phyloP scores from a whole-genome alignment of 192 early-diverging fungal genomes.

The Jimgerdemannia lactiflua region DNA sequence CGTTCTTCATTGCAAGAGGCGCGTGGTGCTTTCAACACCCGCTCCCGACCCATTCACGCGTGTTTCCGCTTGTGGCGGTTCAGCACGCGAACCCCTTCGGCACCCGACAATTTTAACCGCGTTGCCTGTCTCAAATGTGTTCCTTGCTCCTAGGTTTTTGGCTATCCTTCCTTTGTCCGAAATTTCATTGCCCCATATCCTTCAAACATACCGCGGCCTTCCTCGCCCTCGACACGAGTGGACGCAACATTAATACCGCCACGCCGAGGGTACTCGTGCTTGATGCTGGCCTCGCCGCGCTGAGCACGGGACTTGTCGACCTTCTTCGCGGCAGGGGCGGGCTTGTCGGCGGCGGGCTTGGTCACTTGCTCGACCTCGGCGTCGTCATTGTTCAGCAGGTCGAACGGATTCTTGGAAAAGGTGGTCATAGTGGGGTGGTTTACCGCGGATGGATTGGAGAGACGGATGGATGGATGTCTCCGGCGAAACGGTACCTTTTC shows the following conservation, averaged over 20 bases:
- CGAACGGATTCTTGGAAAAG: constrained; percentile 66
- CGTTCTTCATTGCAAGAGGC: not conserved
- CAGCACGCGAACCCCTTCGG: no score
- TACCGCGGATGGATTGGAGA: constrained; percentile 17
- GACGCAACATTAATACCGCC: constrained; percentile 15
- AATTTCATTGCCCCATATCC: not conserved
- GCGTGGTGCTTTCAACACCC: not conserved
- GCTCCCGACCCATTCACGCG: not conserved
- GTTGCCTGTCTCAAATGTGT: no score
- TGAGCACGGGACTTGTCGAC: constrained; percentile 25
- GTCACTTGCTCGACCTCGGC: constrained; percentile 11
- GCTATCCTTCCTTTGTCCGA: not conserved
- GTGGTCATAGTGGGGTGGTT: constrained; percentile 41
- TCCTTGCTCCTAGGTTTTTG: no score
- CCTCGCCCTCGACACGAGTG: constrained; percentile 9
- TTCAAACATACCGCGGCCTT: not conserved
- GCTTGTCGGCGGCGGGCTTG: constrained; percentile 1
- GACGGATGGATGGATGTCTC: constrained; percentile 27
- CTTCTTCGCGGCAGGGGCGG: constrained; percentile 4
- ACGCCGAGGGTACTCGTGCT: constrained; percentile 22
- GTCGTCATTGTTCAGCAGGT: constrained; percentile 62
- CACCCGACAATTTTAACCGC: no score
- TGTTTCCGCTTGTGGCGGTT: not conserved
- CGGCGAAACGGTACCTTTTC: not conserved
- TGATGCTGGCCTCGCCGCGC: constrained; percentile 15